Evolutionary conservation across 75 land plant genomes (phyloP), one percentile per base, ranked within the genome.

Genomic region (Pseudotsuga menziesii): DNA sequence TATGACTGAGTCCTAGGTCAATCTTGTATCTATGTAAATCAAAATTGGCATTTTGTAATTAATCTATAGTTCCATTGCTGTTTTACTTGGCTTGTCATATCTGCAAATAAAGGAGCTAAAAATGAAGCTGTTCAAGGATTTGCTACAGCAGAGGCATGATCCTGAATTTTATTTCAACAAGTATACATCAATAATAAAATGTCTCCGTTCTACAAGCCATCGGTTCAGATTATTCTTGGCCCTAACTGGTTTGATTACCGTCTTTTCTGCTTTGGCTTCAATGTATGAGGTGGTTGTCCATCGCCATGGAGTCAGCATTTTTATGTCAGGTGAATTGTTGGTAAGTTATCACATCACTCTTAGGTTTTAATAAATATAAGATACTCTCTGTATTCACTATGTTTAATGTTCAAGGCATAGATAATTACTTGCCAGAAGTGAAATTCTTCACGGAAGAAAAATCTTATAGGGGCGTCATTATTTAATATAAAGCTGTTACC

Each of bases 211-310:
- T 39, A 78, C 83, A 58, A 82, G 83, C 55, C 75, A 39, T 22
- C 61, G 80, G 57, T 82, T 82, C 75, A 67, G 83, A 61, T 35
- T 22, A 27, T 78, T 82, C 63, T 82, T 78, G 39, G 83, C 81
- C 52, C 57, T 82, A 23, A 78, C 73, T 25, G 72, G 83, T 29
- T 35, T 41, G 20, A 78, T 82, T 25, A 57, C 80, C 8, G 35
- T 82, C 32, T 27, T 71, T 82, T 74, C 75, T 29, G 56, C 71
- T 23, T 39, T 82, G 74, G 80, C 75, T 74, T 82, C 83, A 27
- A 58, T 82, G 81, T 82, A 82, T 60, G 72, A 77, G 59, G 39
- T 82, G 3, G 83, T 82, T 22, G 72, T 25, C 55, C 61, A 69
- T 61, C 73, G 54, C 39, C 56, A 26, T 52, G 67, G 76, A 22